phyloP scores from a whole-genome alignment of 495 filamentous ascomycete genomes.

The Jackrogersella minutella region DNA sequence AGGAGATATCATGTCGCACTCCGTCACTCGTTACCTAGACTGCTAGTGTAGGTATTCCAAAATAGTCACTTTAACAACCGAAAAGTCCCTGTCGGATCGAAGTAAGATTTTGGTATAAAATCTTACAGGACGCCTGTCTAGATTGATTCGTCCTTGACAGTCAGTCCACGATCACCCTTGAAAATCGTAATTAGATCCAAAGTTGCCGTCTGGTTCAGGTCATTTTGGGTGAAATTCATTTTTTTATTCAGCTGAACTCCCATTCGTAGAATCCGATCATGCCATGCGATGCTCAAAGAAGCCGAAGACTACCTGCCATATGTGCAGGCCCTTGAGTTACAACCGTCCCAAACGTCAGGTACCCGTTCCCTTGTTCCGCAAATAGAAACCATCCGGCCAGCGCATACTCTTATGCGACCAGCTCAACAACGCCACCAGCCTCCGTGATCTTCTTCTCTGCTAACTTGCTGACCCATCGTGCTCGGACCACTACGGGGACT shows the following conservation, averaged over 20 bases:
- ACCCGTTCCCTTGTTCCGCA: constrained; percentile 40
- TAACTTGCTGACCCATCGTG: constrained; percentile 84
- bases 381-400: constrained; percentile 39
- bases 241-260: constrained; percentile 45
- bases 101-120: background rate
- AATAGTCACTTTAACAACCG: background rate
- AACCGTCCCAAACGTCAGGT: constrained; percentile 43
- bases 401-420: constrained; percentile 77
- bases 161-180: background rate
- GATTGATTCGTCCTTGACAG: background rate
- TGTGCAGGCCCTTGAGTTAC: constrained; percentile 40
- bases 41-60: too few species aligned
- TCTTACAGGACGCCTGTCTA: background rate
- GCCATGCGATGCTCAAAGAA: constrained; percentile 45
- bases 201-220: background rate
- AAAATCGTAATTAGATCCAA: constrained; percentile 21
- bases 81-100: background rate
- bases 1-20: too few species aligned
- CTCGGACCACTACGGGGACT: constrained; percentile 86
- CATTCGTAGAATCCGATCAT: constrained; percentile 45
- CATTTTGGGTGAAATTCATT: constrained; percentile 37
- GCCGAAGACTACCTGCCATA: constrained; percentile 38
- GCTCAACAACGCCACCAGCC: constrained; percentile 87
- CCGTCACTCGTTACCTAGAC: too few species aligned
- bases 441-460: constrained; percentile 96